Percentiles rank a stretch among this genome's conserved stretches.
Evolutionary conservation across 179 eudicot species (phyloP).

Genomic region (Gypsophila paniculata): DNA sequence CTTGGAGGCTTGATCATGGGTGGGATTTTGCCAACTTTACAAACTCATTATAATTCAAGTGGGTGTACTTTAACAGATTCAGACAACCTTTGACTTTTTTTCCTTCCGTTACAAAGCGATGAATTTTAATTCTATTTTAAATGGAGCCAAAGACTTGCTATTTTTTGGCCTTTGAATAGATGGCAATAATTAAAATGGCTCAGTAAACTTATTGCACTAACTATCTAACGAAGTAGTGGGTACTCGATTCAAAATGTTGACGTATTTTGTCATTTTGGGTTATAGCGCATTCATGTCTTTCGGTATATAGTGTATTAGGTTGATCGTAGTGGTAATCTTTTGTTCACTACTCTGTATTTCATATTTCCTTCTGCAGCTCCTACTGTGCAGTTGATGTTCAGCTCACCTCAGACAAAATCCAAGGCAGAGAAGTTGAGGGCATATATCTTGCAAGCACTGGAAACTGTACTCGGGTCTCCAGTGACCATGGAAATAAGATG

Average conservation of each 20-base stretch:
- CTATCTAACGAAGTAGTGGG: no score
- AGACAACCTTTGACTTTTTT: not conserved
- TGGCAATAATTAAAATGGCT: no score
- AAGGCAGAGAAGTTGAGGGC: slow-evolving; percentile 73
- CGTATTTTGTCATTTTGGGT: no score
- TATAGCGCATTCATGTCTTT: not conserved
- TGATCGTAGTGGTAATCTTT: not conserved
- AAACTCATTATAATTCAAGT: not conserved
- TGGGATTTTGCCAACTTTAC: not conserved
- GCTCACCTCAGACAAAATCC: slow-evolving; percentile 57
- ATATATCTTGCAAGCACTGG: slow-evolving; percentile 80
- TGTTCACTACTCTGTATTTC: not conserved
- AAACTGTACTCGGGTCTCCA: slow-evolving; percentile 63
- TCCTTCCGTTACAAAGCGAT: not conserved
- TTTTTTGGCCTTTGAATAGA: no score
- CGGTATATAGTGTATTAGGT: not conserved
- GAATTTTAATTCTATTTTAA: not conserved
- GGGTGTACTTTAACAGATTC: not conserved
- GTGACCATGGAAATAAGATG: slow-evolving; percentile 75
- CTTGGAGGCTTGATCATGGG: not conserved
- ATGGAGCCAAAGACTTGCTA: no score
- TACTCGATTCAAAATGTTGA: no score
- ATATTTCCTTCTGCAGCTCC: slow-evolving; percentile 49
- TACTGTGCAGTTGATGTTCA: slow-evolving; percentile 67
- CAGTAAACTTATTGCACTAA: no score